These are phyloP conservation scores for Agrocybe pediades DNA, from an alignment of 768 basidiomycete genomes.

Conservation along the genomic window DNA sequence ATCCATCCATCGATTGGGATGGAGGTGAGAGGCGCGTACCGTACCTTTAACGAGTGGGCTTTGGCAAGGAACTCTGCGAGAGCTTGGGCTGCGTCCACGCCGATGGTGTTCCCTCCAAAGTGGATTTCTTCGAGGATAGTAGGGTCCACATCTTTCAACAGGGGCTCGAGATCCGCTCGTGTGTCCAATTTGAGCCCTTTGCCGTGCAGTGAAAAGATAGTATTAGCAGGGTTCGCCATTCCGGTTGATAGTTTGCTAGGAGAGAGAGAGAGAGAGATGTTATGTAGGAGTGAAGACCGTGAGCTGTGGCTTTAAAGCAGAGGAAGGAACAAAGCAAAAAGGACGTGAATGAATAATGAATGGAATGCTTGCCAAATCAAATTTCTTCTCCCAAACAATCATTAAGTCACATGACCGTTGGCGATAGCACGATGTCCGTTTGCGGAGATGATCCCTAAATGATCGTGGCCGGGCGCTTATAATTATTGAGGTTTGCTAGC, in stretches of 20 bases:
- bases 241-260: constrained; percentile 14
- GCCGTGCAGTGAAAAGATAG: constrained; percentile 51
- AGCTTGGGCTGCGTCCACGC: constrained; percentile 85
- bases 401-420: no score
- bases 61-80: constrained; percentile 78
- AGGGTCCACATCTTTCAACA: constrained; percentile 66
- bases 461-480: no score
- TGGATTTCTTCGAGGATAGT: constrained; percentile 81
- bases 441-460: no score
- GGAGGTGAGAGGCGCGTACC: not conserved
- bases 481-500: no score
- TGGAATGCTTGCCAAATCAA: constrained; percentile 2
- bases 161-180: constrained; percentile 72
- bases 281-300: no score
- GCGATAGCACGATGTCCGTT: no score
- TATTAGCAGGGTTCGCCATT: constrained; percentile 28
- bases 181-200: constrained; percentile 81
- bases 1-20: constrained; percentile 7
- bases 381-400: no score
- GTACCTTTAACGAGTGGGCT: constrained; percentile 70
- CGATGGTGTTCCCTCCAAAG: constrained; percentile 92
- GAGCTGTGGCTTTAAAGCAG: no score
- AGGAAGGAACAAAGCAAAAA: not conserved
- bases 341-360: not conserved
- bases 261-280: not conserved